Base-by-base conservation (phyloP, 2,329 filamentous ascomycete genomes). In the Colletotrichum destructivum region DNA sequence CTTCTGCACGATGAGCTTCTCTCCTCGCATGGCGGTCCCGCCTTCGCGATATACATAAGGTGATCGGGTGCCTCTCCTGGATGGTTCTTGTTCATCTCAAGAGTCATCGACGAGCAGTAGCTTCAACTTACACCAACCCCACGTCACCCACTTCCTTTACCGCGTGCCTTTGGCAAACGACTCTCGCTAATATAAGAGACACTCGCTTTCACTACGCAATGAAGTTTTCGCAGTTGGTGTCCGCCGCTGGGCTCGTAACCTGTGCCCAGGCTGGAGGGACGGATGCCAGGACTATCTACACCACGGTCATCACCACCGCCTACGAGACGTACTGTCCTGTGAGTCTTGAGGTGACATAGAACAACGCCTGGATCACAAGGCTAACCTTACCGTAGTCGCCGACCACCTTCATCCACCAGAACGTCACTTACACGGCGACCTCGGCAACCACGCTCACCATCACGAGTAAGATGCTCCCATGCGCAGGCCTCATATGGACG, bases 281-380 rank as follows among this genome's bases (percentile, higher is more conserved):
- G 38, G 62, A 65, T n/a, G 57, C 31, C 65, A 75, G 66, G 66
- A 78, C 75, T 12, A 49, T 74, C 65, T 79, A 76, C 73, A 82
- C 82, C 31, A 84, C 83, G n/a, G 78, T 83, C 63, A 74, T 81
- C 64, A 78, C 80, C 60, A 81, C 80, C 13, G 77, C 79, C 68
- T 84, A 81, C 75, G 81, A 82, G 47, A 83, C 83, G 54, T 83
- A 81, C 78, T 87, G 85, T 74, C 84, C 85, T 18, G 83, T 85
- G 79, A 75, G 81, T 79, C 54, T 3, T 18, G 4, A 15, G 15
- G 7, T 26, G 38, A 9, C 31, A 35, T 5, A 38, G 40, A 12
- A 18, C 40, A 15, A 12, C 54, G 12, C 2, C 11, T n/a, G 8
- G 26, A 4, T 3, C 2, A 18, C 5, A 12, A 66, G 26, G 11